These are phyloP conservation scores for Nematocida ironsii DNA, from an alignment of 371 early-diverging fungal species.

Conservation along the genomic window DNA sequence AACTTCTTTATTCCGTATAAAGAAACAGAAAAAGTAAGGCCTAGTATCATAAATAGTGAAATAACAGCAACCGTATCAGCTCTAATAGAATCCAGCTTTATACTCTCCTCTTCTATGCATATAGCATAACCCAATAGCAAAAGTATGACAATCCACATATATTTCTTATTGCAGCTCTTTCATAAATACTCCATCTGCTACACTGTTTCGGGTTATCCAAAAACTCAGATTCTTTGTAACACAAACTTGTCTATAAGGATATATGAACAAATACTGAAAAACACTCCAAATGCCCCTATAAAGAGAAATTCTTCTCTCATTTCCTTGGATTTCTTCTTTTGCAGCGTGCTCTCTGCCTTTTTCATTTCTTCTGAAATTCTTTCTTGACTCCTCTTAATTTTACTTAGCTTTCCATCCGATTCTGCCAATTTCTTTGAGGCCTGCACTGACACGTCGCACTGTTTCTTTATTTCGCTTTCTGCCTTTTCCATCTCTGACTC, in stretches of 20 bases:
- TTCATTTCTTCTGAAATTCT: conserved; percentile 40
- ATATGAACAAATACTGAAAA: conserved; percentile 40
- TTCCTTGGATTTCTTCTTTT: conserved; percentile 31
- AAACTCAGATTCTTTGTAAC: not conserved
- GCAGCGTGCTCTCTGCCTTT: conserved; percentile 23
- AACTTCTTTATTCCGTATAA: conserved; percentile 44
- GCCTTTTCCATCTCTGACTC: conserved; percentile 13
- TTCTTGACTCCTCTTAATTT: conserved; percentile 51
- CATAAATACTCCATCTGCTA: conserved; percentile 37
- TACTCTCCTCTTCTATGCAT: not conserved
- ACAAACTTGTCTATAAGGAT: conserved; percentile 32
- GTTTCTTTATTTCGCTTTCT: conserved; percentile 26
- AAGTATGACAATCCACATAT: conserved; percentile 14
- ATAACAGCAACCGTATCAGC: conserved; percentile 30
- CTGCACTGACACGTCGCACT: conserved; percentile 3
- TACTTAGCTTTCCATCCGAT: conserved; percentile 52
- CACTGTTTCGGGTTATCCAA: conserved; percentile 38
- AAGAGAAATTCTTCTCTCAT: conserved; percentile 43
- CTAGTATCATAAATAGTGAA: conserved; percentile 41
- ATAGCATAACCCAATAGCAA: conserved; percentile 14
- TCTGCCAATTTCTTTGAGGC: conserved; percentile 41
- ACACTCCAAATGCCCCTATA: conserved; percentile 29
- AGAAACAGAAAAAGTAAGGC: conserved; percentile 52
- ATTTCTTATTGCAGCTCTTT: not conserved
- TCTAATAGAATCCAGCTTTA: not conserved